Evolutionary conservation across 2,329 filamentous ascomycete genomes (phyloP).

Genomic region (Myotisia sp.): DNA sequence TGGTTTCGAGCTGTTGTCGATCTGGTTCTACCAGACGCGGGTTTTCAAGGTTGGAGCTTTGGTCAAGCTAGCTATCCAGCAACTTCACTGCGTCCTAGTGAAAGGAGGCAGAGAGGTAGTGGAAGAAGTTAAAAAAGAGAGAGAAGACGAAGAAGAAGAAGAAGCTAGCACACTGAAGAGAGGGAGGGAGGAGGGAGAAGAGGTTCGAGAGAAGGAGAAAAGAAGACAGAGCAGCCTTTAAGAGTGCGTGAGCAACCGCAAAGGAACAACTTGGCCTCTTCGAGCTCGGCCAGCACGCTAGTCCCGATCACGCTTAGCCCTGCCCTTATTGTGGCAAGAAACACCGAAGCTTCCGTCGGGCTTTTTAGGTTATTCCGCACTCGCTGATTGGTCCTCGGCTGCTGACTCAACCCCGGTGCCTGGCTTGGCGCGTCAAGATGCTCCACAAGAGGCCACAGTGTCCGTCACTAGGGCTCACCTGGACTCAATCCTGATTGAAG

Average conservation of each 20-base stretch:
- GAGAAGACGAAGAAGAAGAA: slow-evolving; percentile 11
- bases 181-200: slow-evolving; percentile 6
- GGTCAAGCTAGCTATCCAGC: neutral
- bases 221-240: slow-evolving; percentile 3
- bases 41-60: neutral
- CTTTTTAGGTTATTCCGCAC: slow-evolving; percentile 28
- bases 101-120: slow-evolving; percentile 4
- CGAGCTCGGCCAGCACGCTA: slow-evolving; percentile 10
- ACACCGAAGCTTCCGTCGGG: too few relatives aligned
- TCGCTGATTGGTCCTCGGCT: slow-evolving; percentile 25
- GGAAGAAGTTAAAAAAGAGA: slow-evolving; percentile 13
- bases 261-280: slow-evolving; percentile 32
- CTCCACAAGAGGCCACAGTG: neutral
- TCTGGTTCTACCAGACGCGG: neutral
- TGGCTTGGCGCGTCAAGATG: too few relatives aligned
- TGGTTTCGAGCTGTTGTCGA: neutral
- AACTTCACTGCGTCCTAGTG: slow-evolving; percentile 4
- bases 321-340: slow-evolving; percentile 6
- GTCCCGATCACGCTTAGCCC: slow-evolving; percentile 6
- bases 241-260: neutral
- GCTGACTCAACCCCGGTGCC: too few relatives aligned
- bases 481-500: too few relatives aligned
- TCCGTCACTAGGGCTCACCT: too few relatives aligned
- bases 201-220: slow-evolving; percentile 7
- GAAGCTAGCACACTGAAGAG: slow-evolving; percentile 15